Evolutionary conservation across 768 basidiomycete species (phyloP).

Genomic region (Imleria badia): DNA sequence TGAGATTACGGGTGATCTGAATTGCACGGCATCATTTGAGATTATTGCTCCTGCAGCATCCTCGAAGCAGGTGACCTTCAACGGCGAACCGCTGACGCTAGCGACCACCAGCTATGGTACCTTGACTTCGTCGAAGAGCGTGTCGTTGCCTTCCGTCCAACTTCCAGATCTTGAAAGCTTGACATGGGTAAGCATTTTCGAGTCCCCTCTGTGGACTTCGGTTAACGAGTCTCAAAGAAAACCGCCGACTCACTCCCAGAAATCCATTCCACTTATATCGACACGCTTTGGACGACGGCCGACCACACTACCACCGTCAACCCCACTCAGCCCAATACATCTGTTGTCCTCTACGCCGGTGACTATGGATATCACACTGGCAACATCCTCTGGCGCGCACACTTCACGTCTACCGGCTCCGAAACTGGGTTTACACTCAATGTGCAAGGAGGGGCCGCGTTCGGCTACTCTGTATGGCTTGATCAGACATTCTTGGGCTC

Average conservation of each 20-base stretch:
- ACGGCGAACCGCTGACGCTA: constrained; percentile 36
- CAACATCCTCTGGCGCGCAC: constrained; percentile 51
- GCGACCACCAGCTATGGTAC: constrained; percentile 44
- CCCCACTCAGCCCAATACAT: constrained; percentile 36
- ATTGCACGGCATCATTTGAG: constrained; percentile 43
- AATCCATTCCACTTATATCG: constrained; percentile 39
- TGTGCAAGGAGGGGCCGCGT: constrained; percentile 46
- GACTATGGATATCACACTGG: constrained; percentile 54
- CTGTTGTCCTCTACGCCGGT: constrained; percentile 46
- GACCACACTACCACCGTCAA: constrained; percentile 43
- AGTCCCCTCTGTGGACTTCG: not conserved
- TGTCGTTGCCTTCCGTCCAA: constrained; percentile 13
- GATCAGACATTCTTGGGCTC: constrained; percentile 49
- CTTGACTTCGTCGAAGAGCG: constrained; percentile 24
- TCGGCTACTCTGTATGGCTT: constrained; percentile 52
- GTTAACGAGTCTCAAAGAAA: constrained; percentile 19
- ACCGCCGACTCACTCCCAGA: constrained; percentile 34
- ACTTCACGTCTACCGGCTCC: constrained; percentile 45
- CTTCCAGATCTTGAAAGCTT: constrained; percentile 21
- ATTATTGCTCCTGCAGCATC: constrained; percentile 44
- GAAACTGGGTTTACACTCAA: constrained; percentile 44
- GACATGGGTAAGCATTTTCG: constrained; percentile 13
- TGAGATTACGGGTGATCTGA: constrained; percentile 45
- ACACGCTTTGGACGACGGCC: constrained; percentile 44
- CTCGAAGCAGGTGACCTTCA: constrained; percentile 44